Evolutionary conservation across 352 stramenopile genomes (phyloP).

Genomic region (Phytopythium chamaehyphon): DNA sequence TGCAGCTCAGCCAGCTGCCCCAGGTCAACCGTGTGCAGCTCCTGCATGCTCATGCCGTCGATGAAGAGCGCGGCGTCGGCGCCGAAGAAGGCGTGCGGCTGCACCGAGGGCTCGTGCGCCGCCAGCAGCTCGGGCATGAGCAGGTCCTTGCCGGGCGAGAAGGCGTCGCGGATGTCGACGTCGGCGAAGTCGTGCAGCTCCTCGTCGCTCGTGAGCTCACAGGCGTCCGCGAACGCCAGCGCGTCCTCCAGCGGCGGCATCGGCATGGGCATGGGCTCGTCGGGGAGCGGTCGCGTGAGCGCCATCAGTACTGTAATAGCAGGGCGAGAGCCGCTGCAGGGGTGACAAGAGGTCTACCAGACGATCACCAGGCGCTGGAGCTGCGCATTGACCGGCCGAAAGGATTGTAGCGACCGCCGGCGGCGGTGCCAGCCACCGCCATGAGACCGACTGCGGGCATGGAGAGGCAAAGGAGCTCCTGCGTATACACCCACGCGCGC

Average conservation of each 20-base stretch:
- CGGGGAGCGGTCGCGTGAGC: background rate
- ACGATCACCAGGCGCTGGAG: no score
- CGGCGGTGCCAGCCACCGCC: no score
- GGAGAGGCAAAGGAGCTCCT: no score
- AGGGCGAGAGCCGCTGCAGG: no score
- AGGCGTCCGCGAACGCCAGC: conserved; percentile 40
- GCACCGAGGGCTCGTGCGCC: background rate
- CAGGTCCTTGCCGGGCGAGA: conserved; percentile 11
- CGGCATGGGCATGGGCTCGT: background rate
- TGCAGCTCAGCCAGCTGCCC: background rate
- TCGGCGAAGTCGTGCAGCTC: conserved; percentile 13
- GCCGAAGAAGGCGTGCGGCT: conserved; percentile 3
- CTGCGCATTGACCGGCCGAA: no score
- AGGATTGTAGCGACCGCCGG: no score
- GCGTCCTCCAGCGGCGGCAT: conserved; percentile 26
- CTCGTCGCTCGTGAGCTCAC: conserved; percentile 22
- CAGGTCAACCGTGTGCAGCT: conserved; percentile 18
- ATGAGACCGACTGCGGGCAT: no score
- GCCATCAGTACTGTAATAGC: no score
- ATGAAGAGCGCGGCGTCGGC: conserved; percentile 6
- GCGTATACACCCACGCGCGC: no score
- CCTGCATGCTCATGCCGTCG: conserved; percentile 13
- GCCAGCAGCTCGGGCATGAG: background rate
- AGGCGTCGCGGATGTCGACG: conserved; percentile 14
- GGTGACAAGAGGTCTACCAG: no score